Percentiles rank a stretch among this genome's conserved stretches.
Conservation (phyloP, 129 eudicot genomes). For the Silybum marianum region DNA sequence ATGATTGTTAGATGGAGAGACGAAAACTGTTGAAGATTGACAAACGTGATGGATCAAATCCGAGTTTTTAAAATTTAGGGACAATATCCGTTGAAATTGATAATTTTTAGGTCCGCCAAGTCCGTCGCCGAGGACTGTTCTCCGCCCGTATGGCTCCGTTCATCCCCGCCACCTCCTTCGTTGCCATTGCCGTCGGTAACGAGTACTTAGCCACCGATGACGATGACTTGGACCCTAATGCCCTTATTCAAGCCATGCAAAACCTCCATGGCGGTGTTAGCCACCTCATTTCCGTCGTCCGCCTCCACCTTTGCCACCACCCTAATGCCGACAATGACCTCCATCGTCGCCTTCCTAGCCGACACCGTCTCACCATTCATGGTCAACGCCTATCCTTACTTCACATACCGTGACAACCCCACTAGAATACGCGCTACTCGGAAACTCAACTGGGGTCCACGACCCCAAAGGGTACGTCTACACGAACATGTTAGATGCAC, state of each 20-base stretch:
- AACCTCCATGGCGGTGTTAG: slow-evolving; percentile 79
- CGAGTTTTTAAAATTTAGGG: too few species aligned
- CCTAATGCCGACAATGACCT: slow-evolving; percentile 67
- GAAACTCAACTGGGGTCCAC: slow-evolving; percentile 49
- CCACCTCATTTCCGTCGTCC: slow-evolving; percentile 79
- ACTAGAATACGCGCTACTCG: slow-evolving; percentile 64
- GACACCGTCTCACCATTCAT: slow-evolving; percentile 64
- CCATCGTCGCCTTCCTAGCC: slow-evolving; percentile 54
- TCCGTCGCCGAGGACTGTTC: slow-evolving; percentile 57
- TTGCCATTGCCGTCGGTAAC: slow-evolving; percentile 63
- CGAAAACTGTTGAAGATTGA: too few species aligned
- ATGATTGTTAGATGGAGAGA: too few species aligned
- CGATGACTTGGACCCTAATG: slow-evolving; percentile 51
- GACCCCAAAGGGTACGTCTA: slow-evolving; percentile 73
- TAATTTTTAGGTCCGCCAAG: slow-evolving; percentile 49
- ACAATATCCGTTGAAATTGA: too few species aligned
- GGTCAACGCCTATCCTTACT: slow-evolving; percentile 77
- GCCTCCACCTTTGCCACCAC: slow-evolving; percentile 65
- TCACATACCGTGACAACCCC: slow-evolving; percentile 71
- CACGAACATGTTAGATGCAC: slow-evolving; percentile 73
- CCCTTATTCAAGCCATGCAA: slow-evolving; percentile 67
- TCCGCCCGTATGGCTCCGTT: slow-evolving; percentile 58
- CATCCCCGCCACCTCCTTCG: slow-evolving; percentile 64
- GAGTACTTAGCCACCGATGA: slow-evolving; percentile 59
- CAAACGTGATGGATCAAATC: too few species aligned